Base-by-base conservation (phyloP, 1,284 basidiomycete genomes). In the Microstroma glucosiphilum region DNA sequence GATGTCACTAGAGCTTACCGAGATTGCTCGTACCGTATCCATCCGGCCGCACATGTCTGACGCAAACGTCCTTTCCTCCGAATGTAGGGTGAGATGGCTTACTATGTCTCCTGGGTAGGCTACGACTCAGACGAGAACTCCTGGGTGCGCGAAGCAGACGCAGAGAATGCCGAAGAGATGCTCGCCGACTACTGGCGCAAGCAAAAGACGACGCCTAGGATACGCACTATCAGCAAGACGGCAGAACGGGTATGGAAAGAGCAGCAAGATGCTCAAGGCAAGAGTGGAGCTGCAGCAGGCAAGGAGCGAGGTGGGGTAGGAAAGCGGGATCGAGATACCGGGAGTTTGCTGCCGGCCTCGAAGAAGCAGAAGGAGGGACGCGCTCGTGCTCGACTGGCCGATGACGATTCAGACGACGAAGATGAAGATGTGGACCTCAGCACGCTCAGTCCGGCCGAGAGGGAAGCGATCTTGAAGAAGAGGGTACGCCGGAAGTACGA, bases 71-170 rank as follows among this genome's bases (percentile, higher is more conserved):
- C 54, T 56, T 19, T 15, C 13, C 19, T 58, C 48, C 11, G 4
- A 25, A 19, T 19, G 19, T 41, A 64, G 37, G 63, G 59, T 11
- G 61, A 74, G 51, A 49, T 71, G 37, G 72, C 71, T n/a, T 74
- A 72, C 59, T 67, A 62, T 53, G 71, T 73, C 25, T 68, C 69
- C 40, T 74, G 72, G 72, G 69, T 71, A 43, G 72, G 71, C 11
- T 74, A 73, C 49, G 60, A 62, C 9, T 49, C 63, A 2, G 54
- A 55, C 17, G 66, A 73, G 40, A 70, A 73, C 57, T 59, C 61
- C 12, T 73, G 72, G 72, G 72, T 72, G 19, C 61, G 61, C 40
- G 69, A 69, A n/a, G 40, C 25, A 13, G 71, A 73, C 30, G 70
- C 70, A 46, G 71, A 60, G 49, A 60, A 60, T 60, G 60, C 60